These are phyloP conservation scores for Candida anutae DNA, from an alignment of 1,139 yeast species.

Conservation along the genomic window DNA sequence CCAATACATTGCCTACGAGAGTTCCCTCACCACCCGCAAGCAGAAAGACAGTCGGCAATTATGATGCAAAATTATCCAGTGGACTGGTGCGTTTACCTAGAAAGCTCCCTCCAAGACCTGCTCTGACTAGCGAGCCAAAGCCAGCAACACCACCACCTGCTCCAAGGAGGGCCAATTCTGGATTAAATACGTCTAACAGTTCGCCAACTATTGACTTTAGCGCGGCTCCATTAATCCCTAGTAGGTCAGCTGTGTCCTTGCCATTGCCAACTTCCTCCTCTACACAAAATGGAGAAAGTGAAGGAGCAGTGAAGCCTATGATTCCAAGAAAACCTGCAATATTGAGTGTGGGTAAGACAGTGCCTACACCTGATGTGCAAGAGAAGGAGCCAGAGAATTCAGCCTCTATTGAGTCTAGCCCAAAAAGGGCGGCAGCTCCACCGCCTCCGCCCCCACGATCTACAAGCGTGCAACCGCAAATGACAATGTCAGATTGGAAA, in stretches of 20 bases:
- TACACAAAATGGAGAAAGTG: too few species aligned
- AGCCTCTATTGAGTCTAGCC: too few species aligned
- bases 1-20: conserved; percentile 18
- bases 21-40: conserved; percentile 33
- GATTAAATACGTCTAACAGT: too few species aligned
- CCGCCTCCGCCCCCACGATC: conserved; percentile 11
- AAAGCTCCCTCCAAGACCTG: conserved; percentile 17
- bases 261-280: too few species aligned
- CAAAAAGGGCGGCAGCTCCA: too few species aligned
- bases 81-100: conserved; percentile 13
- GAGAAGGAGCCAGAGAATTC: too few species aligned
- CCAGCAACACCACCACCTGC: conserved; percentile 22
- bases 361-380: too few species aligned
- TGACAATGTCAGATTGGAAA: conserved; percentile 44
- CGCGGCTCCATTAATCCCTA: conserved; percentile 33
- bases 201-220: conserved; percentile 33
- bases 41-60: conserved; percentile 11
- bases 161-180: conserved; percentile 11
- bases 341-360: conserved; percentile 15
- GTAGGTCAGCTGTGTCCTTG: conserved; percentile 23
- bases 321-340: conserved; percentile 31
- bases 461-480: conserved; percentile 4
- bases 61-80: conserved; percentile 1
- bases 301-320: conserved; percentile 18
- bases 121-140: conserved; percentile 3